Conservation (phyloP, 768 basidiomycete species). For the Tephrocybe sp. region DNA sequence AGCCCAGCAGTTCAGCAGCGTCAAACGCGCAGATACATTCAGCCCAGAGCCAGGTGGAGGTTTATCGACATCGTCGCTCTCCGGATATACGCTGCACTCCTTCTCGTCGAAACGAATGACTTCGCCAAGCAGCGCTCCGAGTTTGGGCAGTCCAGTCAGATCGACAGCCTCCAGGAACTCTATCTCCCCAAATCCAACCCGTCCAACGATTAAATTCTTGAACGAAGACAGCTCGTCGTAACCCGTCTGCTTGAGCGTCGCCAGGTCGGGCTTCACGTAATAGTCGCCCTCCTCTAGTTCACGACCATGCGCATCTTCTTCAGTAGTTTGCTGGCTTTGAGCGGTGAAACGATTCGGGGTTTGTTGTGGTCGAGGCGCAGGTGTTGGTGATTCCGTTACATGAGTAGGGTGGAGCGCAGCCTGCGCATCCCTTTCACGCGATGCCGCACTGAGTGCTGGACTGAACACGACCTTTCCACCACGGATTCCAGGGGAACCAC, state of each 20-base stretch:
- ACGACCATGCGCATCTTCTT: constrained; percentile 23
- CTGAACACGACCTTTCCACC: constrained; percentile 69
- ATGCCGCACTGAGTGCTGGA: constrained; percentile 71
- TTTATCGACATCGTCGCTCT: constrained; percentile 82
- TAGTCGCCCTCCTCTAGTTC: constrained; percentile 85
- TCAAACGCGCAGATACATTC: constrained; percentile 83
- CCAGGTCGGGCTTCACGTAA: constrained; percentile 81
- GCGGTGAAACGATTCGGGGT: constrained; percentile 42
- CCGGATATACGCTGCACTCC: constrained; percentile 93
- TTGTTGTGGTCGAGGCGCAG: constrained; percentile 35
- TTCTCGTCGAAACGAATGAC: constrained; percentile 88
- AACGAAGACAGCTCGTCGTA: constrained; percentile 75
- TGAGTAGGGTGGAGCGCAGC: constrained; percentile 32
- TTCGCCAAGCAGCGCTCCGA: constrained; percentile 83
- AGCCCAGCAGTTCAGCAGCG: constrained; percentile 82
- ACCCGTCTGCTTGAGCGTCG: constrained; percentile 66
- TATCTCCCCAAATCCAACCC: constrained; percentile 91
- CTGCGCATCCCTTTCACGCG: constrained; percentile 66
- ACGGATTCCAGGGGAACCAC: constrained; percentile 41
- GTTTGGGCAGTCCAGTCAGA: constrained; percentile 78
- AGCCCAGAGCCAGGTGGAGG: constrained; percentile 82
- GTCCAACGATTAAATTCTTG: constrained; percentile 79
- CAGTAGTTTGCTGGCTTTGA: constrained; percentile 25
- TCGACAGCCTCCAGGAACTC: constrained; percentile 80
- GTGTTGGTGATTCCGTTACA: constrained; percentile 34